Conservation (phyloP, 2,329 filamentous ascomycete genomes). For the Bretziella fagacearum region DNA sequence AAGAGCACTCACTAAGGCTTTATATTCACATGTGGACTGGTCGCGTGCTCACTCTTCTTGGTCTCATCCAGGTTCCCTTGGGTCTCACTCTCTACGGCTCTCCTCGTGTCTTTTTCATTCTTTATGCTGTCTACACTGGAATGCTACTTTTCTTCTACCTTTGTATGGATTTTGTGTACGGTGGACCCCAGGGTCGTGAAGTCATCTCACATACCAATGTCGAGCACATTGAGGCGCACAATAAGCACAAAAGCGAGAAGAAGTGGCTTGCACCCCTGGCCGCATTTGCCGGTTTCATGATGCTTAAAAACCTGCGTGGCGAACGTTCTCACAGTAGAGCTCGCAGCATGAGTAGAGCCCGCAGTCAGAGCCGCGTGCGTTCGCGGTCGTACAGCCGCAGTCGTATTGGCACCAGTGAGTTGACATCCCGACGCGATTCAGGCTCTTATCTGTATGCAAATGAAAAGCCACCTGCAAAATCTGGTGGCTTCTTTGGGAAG, state of each 20-base stretch:
- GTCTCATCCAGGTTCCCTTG: conserved; percentile 71
- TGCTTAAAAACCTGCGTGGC: conserved; percentile 28
- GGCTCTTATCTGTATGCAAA: conserved; percentile 50
- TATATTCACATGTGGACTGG: conserved; percentile 83
- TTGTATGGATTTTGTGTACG: conserved; percentile 53
- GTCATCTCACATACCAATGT: conserved; percentile 34
- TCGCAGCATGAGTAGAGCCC: conserved; percentile 23
- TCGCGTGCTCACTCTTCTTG: conserved; percentile 58
- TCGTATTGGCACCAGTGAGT: conserved; percentile 32
- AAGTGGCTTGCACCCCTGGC: conserved; percentile 37
- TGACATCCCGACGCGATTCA: conserved; percentile 37
- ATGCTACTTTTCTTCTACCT: conserved; percentile 63
- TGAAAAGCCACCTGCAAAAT: conserved; percentile 19
- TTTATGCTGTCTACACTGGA: conserved; percentile 65
- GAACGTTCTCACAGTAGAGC: conserved; percentile 25
- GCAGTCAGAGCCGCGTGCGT: conserved; percentile 16
- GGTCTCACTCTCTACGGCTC: conserved; percentile 87
- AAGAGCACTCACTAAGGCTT: conserved; percentile 32
- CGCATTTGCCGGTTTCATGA: conserved; percentile 33
- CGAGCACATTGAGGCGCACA: conserved; percentile 24
- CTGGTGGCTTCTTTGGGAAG: conserved; percentile 37
- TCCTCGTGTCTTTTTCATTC: conserved; percentile 65
- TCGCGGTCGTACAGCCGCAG: conserved; percentile 23
- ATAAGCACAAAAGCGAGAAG: conserved; percentile 20
- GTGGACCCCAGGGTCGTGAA: conserved; percentile 35